A percentile compares a stretch with the other conserved stretches of the same genome.
phyloP scores from a whole-genome alignment of 805 yeast species.

The Candida broadrunensis region DNA sequence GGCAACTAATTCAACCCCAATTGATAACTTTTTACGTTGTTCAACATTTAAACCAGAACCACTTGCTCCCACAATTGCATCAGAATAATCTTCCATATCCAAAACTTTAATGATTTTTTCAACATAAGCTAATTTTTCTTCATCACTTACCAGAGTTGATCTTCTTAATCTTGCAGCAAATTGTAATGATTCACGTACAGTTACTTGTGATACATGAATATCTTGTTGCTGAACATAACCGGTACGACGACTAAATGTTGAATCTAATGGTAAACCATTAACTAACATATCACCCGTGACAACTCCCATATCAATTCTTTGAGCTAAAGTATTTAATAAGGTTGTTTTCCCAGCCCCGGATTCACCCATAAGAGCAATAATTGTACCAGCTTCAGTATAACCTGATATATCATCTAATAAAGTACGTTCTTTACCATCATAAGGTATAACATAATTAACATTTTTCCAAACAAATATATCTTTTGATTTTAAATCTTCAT shows the following conservation, averaged over 20 bases:
- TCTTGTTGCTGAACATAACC: constrained; percentile 21
- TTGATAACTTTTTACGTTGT: constrained; percentile 15
- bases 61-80: constrained; percentile 13
- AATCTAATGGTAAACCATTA: constrained; percentile 47
- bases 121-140: constrained; percentile 13
- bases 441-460: constrained; percentile 55
- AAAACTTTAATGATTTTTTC: constrained; percentile 14
- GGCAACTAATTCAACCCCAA: constrained; percentile 17
- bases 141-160: constrained; percentile 44
- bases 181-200: constrained; percentile 16
- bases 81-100: constrained; percentile 15
- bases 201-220: constrained; percentile 15
- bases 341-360: constrained; percentile 68
- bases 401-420: constrained; percentile 36
- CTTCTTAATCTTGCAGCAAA: constrained; percentile 31
- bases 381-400: constrained; percentile 45
- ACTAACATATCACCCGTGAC: constrained; percentile 59
- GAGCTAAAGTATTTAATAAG: constrained; percentile 50
- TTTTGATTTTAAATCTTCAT: constrained; percentile 28
- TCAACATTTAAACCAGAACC: constrained; percentile 17
- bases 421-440: constrained; percentile 36
- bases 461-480: constrained; percentile 64
- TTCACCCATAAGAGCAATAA: constrained; percentile 62
- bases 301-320: constrained; percentile 53
- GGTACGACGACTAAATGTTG: constrained; percentile 45